Percentiles rank a stretch among this genome's conserved stretches.
Conservation (phyloP, 2,329 filamentous ascomycete genomes). For the Penicillium sp. region DNA sequence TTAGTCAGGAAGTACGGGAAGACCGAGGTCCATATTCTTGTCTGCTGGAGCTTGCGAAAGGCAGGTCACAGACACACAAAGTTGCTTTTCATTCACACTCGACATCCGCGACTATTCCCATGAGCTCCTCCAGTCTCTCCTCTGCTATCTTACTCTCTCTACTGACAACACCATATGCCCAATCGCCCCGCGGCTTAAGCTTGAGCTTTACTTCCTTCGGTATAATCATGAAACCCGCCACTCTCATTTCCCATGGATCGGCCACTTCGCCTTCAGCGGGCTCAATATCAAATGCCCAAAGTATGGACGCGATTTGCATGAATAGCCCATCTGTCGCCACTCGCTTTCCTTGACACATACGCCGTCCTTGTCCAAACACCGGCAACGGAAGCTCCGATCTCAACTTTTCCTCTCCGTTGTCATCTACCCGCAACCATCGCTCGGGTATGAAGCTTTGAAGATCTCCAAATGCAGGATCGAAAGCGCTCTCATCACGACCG, state of each 20-base stretch:
- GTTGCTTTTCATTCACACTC: constrained; percentile 7
- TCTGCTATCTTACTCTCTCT: constrained; percentile 20
- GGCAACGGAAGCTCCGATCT: constrained; percentile 22
- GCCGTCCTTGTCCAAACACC: constrained; percentile 24
- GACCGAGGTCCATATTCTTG: no score
- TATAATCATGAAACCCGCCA: constrained; percentile 28
- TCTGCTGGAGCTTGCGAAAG: no score
- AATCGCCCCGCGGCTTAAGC: constrained; percentile 22
- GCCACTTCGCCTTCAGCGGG: constrained; percentile 11
- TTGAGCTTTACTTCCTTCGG: constrained; percentile 18
- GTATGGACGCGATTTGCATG: constrained; percentile 22
- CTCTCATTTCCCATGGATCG: constrained; percentile 26
- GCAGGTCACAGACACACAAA: background rate
- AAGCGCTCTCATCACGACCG: constrained; percentile 45
- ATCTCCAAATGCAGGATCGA: constrained; percentile 20
- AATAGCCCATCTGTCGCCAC: constrained; percentile 25
- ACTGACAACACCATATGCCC: constrained; percentile 13
- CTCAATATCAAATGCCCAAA: constrained; percentile 28
- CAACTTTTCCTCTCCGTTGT: constrained; percentile 2
- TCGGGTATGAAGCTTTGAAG: constrained; percentile 22
- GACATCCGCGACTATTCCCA: constrained; percentile 18
- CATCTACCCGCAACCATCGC: constrained; percentile 16
- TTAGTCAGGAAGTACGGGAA: no score
- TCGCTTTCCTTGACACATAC: constrained; percentile 25
- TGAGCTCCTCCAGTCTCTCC: constrained; percentile 18